Conservation (phyloP, 139 green algal species). For the Closterium sp. region DNA sequence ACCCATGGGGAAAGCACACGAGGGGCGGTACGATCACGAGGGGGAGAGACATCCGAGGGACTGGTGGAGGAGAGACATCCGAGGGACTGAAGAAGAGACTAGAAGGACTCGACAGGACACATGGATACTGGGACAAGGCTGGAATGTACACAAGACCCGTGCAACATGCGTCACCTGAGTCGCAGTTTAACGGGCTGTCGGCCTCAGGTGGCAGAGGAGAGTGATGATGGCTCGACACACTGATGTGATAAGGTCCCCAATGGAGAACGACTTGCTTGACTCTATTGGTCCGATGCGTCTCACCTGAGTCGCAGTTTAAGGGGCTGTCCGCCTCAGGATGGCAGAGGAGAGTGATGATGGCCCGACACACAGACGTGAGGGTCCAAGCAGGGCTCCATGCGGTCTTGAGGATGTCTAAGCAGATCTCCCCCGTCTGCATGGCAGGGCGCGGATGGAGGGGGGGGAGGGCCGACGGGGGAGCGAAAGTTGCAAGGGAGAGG, state of each 20-base stretch:
- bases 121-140: too few relatives aligned
- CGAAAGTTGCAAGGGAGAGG: too few relatives aligned
- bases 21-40: too few relatives aligned
- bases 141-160: too few relatives aligned
- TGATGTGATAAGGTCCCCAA: slow-evolving; percentile 43
- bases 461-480: too few relatives aligned
- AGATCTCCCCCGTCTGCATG: slow-evolving; percentile 90
- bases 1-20: background rate
- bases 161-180: too few relatives aligned
- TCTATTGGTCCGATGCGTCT: background rate
- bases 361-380: slow-evolving; percentile 85
- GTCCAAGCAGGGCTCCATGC: slow-evolving; percentile 95
- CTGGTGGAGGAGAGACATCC: too few relatives aligned
- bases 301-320: slow-evolving; percentile 84
- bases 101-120: too few relatives aligned
- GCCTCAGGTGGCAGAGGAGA: slow-evolving; percentile 77
- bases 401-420: slow-evolving; percentile 93
- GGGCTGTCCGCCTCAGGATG: slow-evolving; percentile 83
- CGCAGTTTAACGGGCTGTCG: slow-evolving; percentile 91
- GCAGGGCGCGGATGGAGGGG: too few relatives aligned
- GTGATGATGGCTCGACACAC: slow-evolving; percentile 87
- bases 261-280: too few relatives aligned
- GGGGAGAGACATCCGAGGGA: too few relatives aligned
- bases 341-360: slow-evolving; percentile 81
- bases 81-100: too few relatives aligned